Evolutionary conservation across 768 basidiomycete genomes (phyloP), one percentile per base, ranked within the genome.

Genomic region (Kwoniella dendrophila): DNA sequence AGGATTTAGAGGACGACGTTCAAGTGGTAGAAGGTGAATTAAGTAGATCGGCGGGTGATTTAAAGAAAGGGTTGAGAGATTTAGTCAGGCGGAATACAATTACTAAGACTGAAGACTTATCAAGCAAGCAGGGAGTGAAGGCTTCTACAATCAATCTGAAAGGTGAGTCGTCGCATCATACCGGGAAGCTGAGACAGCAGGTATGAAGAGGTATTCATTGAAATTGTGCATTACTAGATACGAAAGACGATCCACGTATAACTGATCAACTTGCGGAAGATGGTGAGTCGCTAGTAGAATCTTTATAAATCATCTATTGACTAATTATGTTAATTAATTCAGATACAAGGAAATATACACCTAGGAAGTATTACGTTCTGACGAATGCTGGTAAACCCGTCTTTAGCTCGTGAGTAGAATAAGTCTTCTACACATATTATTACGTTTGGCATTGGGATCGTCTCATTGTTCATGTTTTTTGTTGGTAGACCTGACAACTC

Each of bases 311-410:
- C 33, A 41, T 32, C 26, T 16, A 29, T 7, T 41, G 10, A n/a
- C 3, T 11, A 20, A 11, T 18, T 24, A n/a, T 4, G 22, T 45
- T 45, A 11, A 4, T 1, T 49, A 16, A 26, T 12, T 8, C 34
- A 51, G 49, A 30, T 34, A 33, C 22, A 6, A 33, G 18, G 10
- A 29, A 32, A 32, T 66, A 63, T 36, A 45, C 49, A 14, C 59
- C 69, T 16, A 83, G 93, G 54, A 86, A 91, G 74, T 99, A 97
- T 78, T 96, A 90, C 73, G 85, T 97, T 16, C 83, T 98, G 20
- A 97, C 94, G 0, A 87, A 94, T 64, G 96, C 96, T 30, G 96
- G 96, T 29, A 98, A 99, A 79, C 94, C 94, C n/a, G 93, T 99
- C 11, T 99, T 90, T 73, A 83, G 86, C 43, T 91, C 90, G 93